Base-by-base conservation (phyloP, 1,139 yeast species). In the Pichia sp. region DNA sequence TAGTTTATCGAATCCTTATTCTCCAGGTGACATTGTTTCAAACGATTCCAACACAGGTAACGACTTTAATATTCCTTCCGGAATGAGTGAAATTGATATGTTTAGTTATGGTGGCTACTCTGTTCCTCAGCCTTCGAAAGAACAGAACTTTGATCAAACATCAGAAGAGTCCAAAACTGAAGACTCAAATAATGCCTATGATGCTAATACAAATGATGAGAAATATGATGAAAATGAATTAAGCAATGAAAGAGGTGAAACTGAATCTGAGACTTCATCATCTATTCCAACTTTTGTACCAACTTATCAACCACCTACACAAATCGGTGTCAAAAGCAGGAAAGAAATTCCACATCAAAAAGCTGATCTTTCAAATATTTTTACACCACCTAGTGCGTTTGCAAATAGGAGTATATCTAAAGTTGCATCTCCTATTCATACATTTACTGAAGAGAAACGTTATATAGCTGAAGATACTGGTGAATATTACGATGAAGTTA, bases 401-500 rank as follows among this genome's bases (percentile, higher is more conserved):
- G n/a, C 33, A 3, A 18, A 23, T 6, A 6, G 17, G 12, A 38
- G 31, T 9, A 19, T 17, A n/a, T 17, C 28, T 8, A 31, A 26
- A 24, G 11, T 32, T 14, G 37, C 36, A 17, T 50, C 57, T 8
- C 56, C 59, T 8, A 52, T 54, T 4, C 49, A 45, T 28, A 50
- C 48, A 9, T 48, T 48, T 22, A 52, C 53, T 10, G 58, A 54
- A 34, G 49, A 49, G 26, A 56, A 47, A 28, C 45, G 54, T 30
- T 53, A 45, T 33, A 50, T 53, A 38, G 61, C 58, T 11, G 47
- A 53, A 25, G 54, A 58, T 31, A 56, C 59, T 21, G 67, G 61
- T 14, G 62, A 63, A 34, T 67, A 67, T 44, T 67, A 69, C 39
- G 75, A 70, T 50, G 66, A 64, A 34, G 65, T 68, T 34, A 69